Percentiles rank a stretch among this genome's conserved stretches.
Evolutionary conservation across 805 yeast genomes (phyloP).

Genomic region (Kluyveromyces siamensis): DNA sequence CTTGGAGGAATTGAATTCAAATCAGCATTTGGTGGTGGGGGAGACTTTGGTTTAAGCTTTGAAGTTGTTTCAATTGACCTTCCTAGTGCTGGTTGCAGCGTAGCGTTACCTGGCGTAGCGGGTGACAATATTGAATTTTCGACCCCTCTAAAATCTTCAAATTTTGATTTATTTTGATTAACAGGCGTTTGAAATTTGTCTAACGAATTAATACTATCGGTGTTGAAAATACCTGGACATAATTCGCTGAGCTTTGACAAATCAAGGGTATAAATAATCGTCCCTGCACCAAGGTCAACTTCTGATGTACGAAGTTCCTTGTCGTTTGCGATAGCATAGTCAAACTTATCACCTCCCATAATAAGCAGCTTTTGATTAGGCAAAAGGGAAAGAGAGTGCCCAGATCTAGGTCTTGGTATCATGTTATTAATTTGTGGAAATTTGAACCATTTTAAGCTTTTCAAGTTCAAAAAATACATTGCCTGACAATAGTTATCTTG

Average conservation of each 20-base stretch:
- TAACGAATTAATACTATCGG: conserved; percentile 6
- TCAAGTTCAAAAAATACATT: conserved; percentile 68
- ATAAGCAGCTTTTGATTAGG: conserved; percentile 61
- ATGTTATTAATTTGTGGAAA: conserved; percentile 36
- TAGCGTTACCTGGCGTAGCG: conserved; percentile 5
- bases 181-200: background rate
- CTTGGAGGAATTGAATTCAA: conserved; percentile 2
- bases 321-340: conserved; percentile 44
- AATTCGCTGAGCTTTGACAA: conserved; percentile 29
- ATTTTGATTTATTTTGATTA: background rate
- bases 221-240: conserved; percentile 32
- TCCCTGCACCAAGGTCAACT: conserved; percentile 46
- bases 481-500: conserved; percentile 60
- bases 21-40: background rate
- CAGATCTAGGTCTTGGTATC: conserved; percentile 77
- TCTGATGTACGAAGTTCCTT: conserved; percentile 45
- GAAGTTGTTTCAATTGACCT: background rate
- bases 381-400: conserved; percentile 75
- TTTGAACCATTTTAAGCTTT: conserved; percentile 63
- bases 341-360: conserved; percentile 88
- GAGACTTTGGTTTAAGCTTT: background rate
- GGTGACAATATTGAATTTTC: background rate
- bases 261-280: conserved; percentile 58
- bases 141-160: background rate
- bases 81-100: background rate